A percentile compares a stretch with the other conserved stretches of the same genome.
Evolutionary conservation across 2,329 filamentous ascomycete species (phyloP).

Genomic region (Diplodia corticola): DNA sequence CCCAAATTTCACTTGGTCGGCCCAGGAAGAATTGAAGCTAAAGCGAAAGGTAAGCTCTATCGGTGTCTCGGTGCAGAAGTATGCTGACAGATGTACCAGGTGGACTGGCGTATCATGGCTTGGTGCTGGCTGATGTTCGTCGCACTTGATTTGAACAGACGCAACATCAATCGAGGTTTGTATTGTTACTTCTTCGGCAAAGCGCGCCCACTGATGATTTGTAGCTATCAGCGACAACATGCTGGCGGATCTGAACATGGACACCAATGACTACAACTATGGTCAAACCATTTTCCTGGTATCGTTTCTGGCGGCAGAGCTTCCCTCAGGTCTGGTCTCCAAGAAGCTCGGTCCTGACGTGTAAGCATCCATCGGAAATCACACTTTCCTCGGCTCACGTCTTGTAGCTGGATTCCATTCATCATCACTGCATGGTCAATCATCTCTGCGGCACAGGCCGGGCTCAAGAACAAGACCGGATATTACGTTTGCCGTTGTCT

Average conservation of each 20-base stretch:
- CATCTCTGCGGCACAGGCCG: constrained; percentile 23
- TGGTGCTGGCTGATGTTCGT: constrained; percentile 34
- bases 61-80: constrained; percentile 24
- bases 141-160: constrained; percentile 31
- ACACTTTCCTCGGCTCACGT: neutral
- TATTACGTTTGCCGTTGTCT: constrained; percentile 36
- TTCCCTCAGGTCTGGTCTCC: constrained; percentile 4
- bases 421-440: constrained; percentile 24
- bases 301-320: constrained; percentile 27
- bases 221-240: constrained; percentile 24
- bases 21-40: constrained; percentile 29
- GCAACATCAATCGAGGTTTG: constrained; percentile 33
- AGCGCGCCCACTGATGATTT: constrained; percentile 2
- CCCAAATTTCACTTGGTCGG: constrained; percentile 45
- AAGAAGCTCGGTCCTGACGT: constrained; percentile 12
- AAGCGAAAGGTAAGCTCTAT: constrained; percentile 43
- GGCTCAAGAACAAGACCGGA: constrained; percentile 20
- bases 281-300: constrained; percentile 32
- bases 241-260: constrained; percentile 30
- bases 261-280: constrained; percentile 35
- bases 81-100: constrained; percentile 15
- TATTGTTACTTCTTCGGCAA: constrained; percentile 25
- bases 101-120: constrained; percentile 29
- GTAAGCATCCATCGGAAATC: neutral
- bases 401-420: neutral